Evolutionary conservation across 805 yeast species (phyloP).

Genomic region (Candida pseudofarinosa): DNA sequence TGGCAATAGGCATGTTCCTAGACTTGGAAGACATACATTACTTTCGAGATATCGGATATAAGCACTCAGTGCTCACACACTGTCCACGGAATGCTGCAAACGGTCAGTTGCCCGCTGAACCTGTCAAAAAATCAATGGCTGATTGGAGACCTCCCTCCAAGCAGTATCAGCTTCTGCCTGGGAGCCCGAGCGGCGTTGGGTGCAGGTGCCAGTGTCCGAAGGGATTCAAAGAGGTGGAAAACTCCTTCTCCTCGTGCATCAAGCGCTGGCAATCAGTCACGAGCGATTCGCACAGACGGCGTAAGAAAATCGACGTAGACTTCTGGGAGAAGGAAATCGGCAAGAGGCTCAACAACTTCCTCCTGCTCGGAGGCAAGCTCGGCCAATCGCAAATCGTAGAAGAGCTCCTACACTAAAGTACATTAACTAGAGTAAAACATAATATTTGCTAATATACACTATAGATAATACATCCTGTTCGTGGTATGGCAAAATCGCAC

Average conservation of each 20-base stretch:
- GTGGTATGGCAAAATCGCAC: constrained; percentile 6
- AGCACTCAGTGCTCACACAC: constrained; percentile 75
- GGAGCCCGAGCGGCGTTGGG: constrained; percentile 53
- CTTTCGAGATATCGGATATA: constrained; percentile 89
- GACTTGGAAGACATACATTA: constrained; percentile 74
- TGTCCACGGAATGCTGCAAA: constrained; percentile 64
- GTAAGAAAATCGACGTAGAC: constrained; percentile 19
- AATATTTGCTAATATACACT: constrained; percentile 23
- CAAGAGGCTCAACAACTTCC: constrained; percentile 15
- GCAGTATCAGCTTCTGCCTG: neutral
- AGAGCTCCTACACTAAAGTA: neutral
- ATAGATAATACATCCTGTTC: constrained; percentile 12
- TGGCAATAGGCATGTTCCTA: constrained; percentile 77
- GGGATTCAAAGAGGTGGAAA: constrained; percentile 49
- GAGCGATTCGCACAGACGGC: constrained; percentile 21
- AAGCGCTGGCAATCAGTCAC: constrained; percentile 45
- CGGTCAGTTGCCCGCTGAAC: constrained; percentile 46
- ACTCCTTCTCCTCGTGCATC: constrained; percentile 49
- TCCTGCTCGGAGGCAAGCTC: constrained; percentile 19
- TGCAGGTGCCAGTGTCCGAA: constrained; percentile 82
- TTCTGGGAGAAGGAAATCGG: constrained; percentile 20
- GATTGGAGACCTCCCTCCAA: neutral
- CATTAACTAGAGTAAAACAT: constrained; percentile 3
- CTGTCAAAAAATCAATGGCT: constrained; percentile 9
- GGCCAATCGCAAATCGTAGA: constrained; percentile 11